phyloP scores from a whole-genome alignment of 1,284 basidiomycete species.

The Neolentinus lepideus region DNA sequence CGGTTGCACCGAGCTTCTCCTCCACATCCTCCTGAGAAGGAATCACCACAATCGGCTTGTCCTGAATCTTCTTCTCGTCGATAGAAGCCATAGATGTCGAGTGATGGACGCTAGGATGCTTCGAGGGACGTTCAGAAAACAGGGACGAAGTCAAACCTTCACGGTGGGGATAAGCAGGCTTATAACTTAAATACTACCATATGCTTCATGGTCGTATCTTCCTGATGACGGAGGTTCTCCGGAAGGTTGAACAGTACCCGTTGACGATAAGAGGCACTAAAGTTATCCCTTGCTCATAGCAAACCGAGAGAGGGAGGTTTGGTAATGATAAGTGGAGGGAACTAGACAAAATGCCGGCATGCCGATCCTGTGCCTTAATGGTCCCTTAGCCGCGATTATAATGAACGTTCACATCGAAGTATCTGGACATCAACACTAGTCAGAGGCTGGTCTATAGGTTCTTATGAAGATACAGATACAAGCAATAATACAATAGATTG shows the following conservation, averaged over 20 bases:
- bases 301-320: too few relatives aligned
- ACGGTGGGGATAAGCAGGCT: neutral
- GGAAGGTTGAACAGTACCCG: neutral
- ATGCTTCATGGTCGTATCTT: neutral
- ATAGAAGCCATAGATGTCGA: conserved; percentile 8
- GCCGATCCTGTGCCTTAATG: neutral
- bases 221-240: neutral
- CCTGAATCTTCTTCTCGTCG: conserved; percentile 5
- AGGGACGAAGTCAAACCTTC: conserved; percentile 8
- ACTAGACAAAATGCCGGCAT: neutral
- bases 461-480: conserved; percentile 14
- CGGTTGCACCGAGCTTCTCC: conserved; percentile 17
- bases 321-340: neutral
- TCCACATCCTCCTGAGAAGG: conserved; percentile 7
- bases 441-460: neutral
- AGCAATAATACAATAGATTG: conserved; percentile 13
- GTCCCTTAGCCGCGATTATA: neutral
- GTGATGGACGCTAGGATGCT: neutral
- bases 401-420: neutral
- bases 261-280: neutral
- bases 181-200: neutral
- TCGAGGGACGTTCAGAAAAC: neutral
- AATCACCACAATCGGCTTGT: conserved; percentile 9
- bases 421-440: neutral
- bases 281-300: neutral